These are phyloP conservation scores for Excoecaria agallocha DNA, from an alignment of 345 rosid species.

Conservation along the genomic window DNA sequence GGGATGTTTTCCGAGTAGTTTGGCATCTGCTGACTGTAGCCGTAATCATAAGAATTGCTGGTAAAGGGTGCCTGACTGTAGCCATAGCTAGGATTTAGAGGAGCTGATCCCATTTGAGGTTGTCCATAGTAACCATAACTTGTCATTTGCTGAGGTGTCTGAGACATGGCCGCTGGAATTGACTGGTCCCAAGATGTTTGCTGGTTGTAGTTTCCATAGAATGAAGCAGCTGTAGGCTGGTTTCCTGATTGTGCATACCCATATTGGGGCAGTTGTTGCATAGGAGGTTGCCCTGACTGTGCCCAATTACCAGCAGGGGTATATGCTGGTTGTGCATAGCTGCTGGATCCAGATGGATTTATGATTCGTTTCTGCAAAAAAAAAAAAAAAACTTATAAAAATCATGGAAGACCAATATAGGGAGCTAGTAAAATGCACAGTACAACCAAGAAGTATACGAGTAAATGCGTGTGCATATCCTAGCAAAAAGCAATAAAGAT, in stretches of 20 bases:
- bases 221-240: constrained; percentile 12
- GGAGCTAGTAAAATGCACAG: not conserved
- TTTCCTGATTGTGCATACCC: constrained; percentile 21
- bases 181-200: constrained; percentile 26
- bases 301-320: constrained; percentile 16
- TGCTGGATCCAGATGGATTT: constrained; percentile 9
- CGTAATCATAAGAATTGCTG: constrained; percentile 7
- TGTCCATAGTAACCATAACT: constrained; percentile 28
- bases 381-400: not conserved
- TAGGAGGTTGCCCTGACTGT: constrained; percentile 16
- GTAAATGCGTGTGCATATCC: not conserved
- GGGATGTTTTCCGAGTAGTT: constrained; percentile 18
- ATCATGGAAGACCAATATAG: not conserved
- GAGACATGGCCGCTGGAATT: constrained; percentile 12
- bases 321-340: constrained; percentile 20
- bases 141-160: constrained; percentile 19
- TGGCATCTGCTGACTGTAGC: constrained; percentile 21
- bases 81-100: constrained; percentile 17
- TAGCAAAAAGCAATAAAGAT: not conserved
- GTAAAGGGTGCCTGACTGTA: constrained; percentile 8
- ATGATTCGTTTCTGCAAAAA: constrained; percentile 25
- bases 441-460: not conserved
- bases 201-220: constrained; percentile 21
- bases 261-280: constrained; percentile 26
- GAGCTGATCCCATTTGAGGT: constrained; percentile 20